A percentile compares a stretch with the other conserved stretches of the same genome.
Conservation (phyloP, 208 protist species). For the Histomonas meleagridis region DNA sequence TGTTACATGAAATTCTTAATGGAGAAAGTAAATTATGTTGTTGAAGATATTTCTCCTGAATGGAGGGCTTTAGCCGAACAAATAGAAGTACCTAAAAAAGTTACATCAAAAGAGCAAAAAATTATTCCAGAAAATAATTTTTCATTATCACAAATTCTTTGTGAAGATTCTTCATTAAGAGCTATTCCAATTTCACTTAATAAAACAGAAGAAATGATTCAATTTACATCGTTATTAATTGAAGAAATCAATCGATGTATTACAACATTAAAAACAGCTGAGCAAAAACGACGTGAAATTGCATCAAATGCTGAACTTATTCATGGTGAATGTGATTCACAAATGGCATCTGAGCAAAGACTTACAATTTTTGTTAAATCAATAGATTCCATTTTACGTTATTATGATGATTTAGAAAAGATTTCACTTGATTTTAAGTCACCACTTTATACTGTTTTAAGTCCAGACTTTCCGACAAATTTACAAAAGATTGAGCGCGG, state of each 20-base stretch:
- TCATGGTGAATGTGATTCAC: constrained; percentile 32
- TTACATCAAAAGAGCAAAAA: not conserved
- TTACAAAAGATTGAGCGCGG: not conserved
- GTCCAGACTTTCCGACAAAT: not conserved
- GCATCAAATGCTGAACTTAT: not conserved
- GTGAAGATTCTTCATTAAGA: not conserved
- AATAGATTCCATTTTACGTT: constrained; percentile 28
- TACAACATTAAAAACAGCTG: not conserved
- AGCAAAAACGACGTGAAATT: not conserved
- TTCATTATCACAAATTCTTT: not conserved
- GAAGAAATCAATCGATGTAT: not conserved
- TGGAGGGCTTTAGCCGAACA: not conserved
- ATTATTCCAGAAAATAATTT: not conserved
- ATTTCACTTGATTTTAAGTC: constrained; percentile 28
- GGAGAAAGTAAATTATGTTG: too few species aligned
- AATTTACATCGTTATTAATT: not conserved
- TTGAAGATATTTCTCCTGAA: not conserved
- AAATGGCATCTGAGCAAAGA: not conserved
- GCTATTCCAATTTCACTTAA: not conserved
- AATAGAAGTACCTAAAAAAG: not conserved
- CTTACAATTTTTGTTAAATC: not conserved
- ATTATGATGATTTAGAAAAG: constrained; percentile 33
- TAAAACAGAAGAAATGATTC: not conserved
- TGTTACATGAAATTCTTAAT: too few species aligned
- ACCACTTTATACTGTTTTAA: not conserved